Evolutionary conservation across 2,329 filamentous ascomycete species (phyloP).

Genomic region (Lasiodiplodia citricola): DNA sequence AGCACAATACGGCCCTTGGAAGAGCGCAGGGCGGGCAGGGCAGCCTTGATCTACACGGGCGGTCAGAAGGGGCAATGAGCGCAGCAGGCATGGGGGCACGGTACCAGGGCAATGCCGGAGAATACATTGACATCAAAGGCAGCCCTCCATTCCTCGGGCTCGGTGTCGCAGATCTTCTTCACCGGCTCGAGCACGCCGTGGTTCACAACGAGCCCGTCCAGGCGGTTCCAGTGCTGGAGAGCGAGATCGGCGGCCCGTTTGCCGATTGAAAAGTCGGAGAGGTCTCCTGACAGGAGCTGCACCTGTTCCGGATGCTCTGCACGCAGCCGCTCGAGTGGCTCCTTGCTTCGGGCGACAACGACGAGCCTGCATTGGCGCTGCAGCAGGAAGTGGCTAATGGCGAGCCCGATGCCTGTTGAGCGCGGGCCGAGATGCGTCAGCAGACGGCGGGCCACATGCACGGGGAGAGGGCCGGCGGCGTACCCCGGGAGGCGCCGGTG

Average conservation of each 20-base stretch:
- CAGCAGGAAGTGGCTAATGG: slow-evolving; percentile 66
- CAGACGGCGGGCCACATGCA: not conserved
- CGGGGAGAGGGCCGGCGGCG: slow-evolving; percentile 23
- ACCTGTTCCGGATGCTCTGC: slow-evolving; percentile 59
- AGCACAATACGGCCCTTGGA: slow-evolving; percentile 75
- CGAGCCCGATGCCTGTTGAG: slow-evolving; percentile 63
- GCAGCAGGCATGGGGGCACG: slow-evolving; percentile 33
- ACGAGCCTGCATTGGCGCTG: slow-evolving; percentile 61
- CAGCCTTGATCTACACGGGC: slow-evolving; percentile 66
- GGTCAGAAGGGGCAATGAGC: slow-evolving; percentile 29
- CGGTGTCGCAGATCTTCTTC: slow-evolving; percentile 68
- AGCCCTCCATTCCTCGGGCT: slow-evolving; percentile 74
- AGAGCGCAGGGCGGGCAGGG: slow-evolving; percentile 70
- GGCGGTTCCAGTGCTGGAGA: slow-evolving; percentile 67
- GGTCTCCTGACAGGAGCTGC: slow-evolving; percentile 62
- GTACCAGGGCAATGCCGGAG: slow-evolving; percentile 77
- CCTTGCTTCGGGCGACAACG: slow-evolving; percentile 61
- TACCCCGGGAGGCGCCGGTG: slow-evolving; percentile 69
- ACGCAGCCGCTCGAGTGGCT: slow-evolving; percentile 56
- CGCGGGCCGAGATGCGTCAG: slow-evolving; percentile 12
- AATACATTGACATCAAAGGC: slow-evolving; percentile 88
- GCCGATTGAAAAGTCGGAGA: slow-evolving; percentile 60
- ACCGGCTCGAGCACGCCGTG: slow-evolving; percentile 84
- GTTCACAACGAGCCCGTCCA: slow-evolving; percentile 87
- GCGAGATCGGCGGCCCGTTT: slow-evolving; percentile 69